Base-by-base conservation (phyloP, 495 filamentous ascomycete species). In the Aspergillus nidulans region DNA sequence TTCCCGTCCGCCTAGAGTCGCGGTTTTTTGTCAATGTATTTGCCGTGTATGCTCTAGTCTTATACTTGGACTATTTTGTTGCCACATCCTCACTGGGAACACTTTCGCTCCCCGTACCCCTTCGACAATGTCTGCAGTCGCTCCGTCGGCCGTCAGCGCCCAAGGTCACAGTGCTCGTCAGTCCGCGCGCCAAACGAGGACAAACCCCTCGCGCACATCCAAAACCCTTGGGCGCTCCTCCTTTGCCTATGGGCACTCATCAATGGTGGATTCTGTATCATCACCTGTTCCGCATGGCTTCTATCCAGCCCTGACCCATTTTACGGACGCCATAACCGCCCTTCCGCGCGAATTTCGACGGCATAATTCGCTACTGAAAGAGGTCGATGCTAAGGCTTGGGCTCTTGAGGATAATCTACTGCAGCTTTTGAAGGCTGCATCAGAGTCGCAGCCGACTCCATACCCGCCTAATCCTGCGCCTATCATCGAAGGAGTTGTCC, bases 351-450 rank as follows among this genome's bases (percentile, higher is more conserved):
- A 99, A 65, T 90, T 96, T 49, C 89, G 95, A 52, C 82, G 90
- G 56, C 92, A 99, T 68, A 96, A 95, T 64, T 94, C 91, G 6
- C 80, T 97, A 41, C 75, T 99, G 47, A 96, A 96, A 62, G 94
- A 99, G 69, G 94, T 97, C 28, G 95, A 99, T 74, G 92, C 94
- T 46, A 99, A 99, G 59, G 76, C 77, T 13, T 80, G 76, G 71
- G 78, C 76, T 5, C 69, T 80, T 8, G 78, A 81, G 60, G 78
- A 79, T 54, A 75, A 81, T 62, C 77, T 96, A 28, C 78, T 85
- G 53, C 76, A 86, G 61, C 74, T 92, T 54, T 80, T 95, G 56
- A 77, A 85, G 34, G 75, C 74, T 52, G 83, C 87, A 18, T 82
- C 85, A 50, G 80, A 82, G 53, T 77, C 82, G 21, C 80, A 82